These are phyloP conservation scores for Fusarium chlamydosporum DNA, from an alignment of 2,329 filamentous ascomycete species.

Conservation along the genomic window DNA sequence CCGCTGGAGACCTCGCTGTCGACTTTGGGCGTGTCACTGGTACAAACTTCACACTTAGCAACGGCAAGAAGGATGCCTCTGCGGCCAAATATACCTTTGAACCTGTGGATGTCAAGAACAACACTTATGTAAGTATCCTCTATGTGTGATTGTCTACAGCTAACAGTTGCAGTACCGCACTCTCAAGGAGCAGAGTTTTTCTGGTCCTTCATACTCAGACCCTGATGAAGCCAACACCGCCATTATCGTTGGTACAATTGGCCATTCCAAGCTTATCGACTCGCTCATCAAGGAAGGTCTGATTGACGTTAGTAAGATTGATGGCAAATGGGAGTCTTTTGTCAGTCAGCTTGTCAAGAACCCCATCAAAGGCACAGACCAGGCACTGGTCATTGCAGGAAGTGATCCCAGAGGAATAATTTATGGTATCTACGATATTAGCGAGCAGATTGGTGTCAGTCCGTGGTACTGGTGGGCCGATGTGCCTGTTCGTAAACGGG, in stretches of 20 bases:
- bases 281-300: conserved; percentile 2
- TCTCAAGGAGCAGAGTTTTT: conserved; percentile 40
- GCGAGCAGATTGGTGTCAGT: conserved; percentile 70
- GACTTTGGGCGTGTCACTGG: conserved; percentile 81
- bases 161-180: conserved; percentile 39
- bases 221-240: conserved; percentile 63
- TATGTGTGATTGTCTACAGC: fast-evolving
- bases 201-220: conserved; percentile 61
- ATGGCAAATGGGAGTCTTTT: conserved; percentile 79
- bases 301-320: conserved; percentile 64
- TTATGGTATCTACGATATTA: conserved; percentile 72
- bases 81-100: conserved; percentile 60
- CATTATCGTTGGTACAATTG: conserved; percentile 78
- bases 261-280: conserved; percentile 71
- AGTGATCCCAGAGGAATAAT: conserved; percentile 72
- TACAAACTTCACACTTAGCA: conserved; percentile 71
- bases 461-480: conserved; percentile 73
- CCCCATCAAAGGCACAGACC: conserved; percentile 58
- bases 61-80: conserved; percentile 57
- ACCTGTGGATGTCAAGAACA: conserved; percentile 62
- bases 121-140: conserved; percentile 59
- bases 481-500: conserved; percentile 63
- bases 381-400: conserved; percentile 69
- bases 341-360: conserved; percentile 67
- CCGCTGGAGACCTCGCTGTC: conserved; percentile 74